phyloP scores from a whole-genome alignment of 1,284 basidiomycete species.

The Microbotryum violaceum region DNA sequence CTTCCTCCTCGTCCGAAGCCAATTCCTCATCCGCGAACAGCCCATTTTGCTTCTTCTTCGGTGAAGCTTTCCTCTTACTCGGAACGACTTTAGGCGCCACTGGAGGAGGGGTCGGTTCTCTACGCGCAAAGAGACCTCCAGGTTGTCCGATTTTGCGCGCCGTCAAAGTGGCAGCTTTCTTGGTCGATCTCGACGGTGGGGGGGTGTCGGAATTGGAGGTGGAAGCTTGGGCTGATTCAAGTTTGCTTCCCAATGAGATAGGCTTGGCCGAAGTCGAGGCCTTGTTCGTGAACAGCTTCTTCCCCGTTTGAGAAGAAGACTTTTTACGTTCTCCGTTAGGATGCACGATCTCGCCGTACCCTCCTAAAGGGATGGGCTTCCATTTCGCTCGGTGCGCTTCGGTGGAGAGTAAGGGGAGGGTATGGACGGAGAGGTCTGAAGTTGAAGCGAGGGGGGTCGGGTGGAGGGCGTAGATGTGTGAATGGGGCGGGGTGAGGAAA shows the following conservation, averaged over 20 bases:
- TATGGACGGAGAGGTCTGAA: conserved; percentile 5
- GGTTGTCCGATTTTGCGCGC: conserved; percentile 2
- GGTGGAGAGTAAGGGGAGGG: conserved; percentile 7
- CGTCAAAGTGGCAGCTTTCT: neutral
- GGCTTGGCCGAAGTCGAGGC: neutral
- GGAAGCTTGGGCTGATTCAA: neutral
- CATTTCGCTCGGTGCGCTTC: conserved; percentile 1
- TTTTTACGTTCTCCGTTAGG: conserved; percentile 10
- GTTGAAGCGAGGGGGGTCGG: conserved; percentile 3
- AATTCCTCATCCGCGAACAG: conserved; percentile 11
- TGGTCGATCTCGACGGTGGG: neutral
- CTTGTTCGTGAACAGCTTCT: neutral
- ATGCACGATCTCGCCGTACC: conserved; percentile 15
- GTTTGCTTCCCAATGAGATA: neutral
- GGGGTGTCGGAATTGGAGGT: neutral
- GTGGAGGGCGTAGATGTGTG: conserved; percentile 19
- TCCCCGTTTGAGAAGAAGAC: neutral
- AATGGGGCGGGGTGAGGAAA: conserved; percentile 6
- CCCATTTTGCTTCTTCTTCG: conserved; percentile 4
- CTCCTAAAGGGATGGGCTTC: conserved; percentile 9
- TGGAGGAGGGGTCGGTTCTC: neutral
- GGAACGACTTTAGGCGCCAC: neutral
- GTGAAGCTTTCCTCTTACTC: conserved; percentile 5
- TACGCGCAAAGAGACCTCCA: conserved; percentile 5
- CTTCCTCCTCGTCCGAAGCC: conserved; percentile 3